A percentile compares a stretch with the other conserved stretches of the same genome.
phyloP scores from a whole-genome alignment of 2,329 filamentous ascomycete species.

The Coniella vitis region DNA sequence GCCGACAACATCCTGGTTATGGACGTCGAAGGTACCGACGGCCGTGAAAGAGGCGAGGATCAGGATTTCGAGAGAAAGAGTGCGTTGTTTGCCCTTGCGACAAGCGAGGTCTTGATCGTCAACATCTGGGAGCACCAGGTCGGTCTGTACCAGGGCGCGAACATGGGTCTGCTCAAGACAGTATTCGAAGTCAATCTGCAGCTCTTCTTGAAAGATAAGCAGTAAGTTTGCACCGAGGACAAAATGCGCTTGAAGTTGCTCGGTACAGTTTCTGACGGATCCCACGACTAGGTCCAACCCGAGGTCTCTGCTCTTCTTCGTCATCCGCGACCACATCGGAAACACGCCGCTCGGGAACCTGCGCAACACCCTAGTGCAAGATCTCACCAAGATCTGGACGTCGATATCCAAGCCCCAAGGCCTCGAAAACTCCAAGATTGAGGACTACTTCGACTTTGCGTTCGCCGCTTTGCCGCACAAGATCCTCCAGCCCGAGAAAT shows the following conservation, averaged over 20 bases:
- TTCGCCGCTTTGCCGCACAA: slow-evolving; percentile 96
- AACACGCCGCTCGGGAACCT: slow-evolving; percentile 86
- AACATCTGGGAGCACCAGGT: slow-evolving; percentile 99
- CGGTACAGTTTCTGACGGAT: not conserved
- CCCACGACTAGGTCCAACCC: slow-evolving; percentile 62
- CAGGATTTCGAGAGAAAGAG: slow-evolving; percentile 99
- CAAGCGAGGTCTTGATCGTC: slow-evolving; percentile 94
- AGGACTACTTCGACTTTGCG: slow-evolving; percentile 98
- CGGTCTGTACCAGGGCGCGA: slow-evolving; percentile 93
- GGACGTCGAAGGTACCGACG: slow-evolving; percentile 98
- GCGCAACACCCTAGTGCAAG: slow-evolving; percentile 82
- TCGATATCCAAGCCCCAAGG: slow-evolving; percentile 87
- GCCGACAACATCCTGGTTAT: slow-evolving; percentile 98
- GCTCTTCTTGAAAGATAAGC: slow-evolving; percentile 90
- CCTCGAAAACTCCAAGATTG: slow-evolving; percentile 80
- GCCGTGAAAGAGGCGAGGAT: slow-evolving; percentile 91
- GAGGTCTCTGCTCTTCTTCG: slow-evolving; percentile 92
- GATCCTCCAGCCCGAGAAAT: slow-evolving; percentile 89
- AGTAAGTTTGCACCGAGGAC: slow-evolving; percentile 51
- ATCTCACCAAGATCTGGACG: slow-evolving; percentile 86
- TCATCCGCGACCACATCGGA: slow-evolving; percentile 94
- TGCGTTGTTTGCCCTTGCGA: slow-evolving; percentile 91
- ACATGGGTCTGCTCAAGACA: slow-evolving; percentile 97
- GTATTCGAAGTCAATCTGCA: slow-evolving; percentile 98
- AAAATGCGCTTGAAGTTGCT: not conserved